These are phyloP conservation scores for Nelumbo lutea DNA, from an alignment of 164 flowering plant species.

Conservation along the genomic window DNA sequence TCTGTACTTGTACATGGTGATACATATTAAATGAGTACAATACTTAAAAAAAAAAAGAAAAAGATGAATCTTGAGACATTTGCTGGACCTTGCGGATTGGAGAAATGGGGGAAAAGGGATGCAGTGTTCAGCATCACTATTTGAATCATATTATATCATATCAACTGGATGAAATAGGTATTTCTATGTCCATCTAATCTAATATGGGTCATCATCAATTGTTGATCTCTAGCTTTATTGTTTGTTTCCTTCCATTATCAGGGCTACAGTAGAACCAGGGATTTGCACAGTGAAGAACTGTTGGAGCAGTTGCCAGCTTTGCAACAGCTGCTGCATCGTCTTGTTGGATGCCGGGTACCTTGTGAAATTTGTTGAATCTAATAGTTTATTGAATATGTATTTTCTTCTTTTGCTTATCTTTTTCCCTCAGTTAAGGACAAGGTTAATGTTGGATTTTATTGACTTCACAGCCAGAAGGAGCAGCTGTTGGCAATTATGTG, in stretches of 20 bases:
- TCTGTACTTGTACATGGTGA: no score
- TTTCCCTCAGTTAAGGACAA: background rate
- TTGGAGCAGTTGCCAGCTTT: conserved; percentile 75
- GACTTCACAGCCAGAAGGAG: conserved; percentile 72
- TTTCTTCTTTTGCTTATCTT: background rate
- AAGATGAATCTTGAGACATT: no score
- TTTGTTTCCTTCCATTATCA: conserved; percentile 15
- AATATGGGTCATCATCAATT: background rate
- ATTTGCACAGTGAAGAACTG: conserved; percentile 57
- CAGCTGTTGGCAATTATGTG: conserved; percentile 56
- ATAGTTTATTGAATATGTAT: background rate
- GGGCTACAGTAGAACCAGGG: conserved; percentile 75
- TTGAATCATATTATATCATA: background rate
- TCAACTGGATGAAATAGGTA: background rate
- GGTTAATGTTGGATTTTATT: conserved; percentile 7
- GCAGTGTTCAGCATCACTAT: background rate
- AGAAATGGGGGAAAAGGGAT: background rate
- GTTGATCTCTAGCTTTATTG: background rate
- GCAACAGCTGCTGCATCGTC: conserved; percentile 72
- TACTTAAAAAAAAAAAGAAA: no score
- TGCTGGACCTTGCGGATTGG: no score
- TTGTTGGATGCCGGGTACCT: conserved; percentile 70
- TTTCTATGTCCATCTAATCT: background rate
- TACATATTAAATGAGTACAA: no score
- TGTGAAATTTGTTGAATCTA: background rate